Evolutionary conservation across 2,329 filamentous ascomycete genomes (phyloP), one percentile per base, ranked within the genome.

Genomic region (Xylaria sp.): DNA sequence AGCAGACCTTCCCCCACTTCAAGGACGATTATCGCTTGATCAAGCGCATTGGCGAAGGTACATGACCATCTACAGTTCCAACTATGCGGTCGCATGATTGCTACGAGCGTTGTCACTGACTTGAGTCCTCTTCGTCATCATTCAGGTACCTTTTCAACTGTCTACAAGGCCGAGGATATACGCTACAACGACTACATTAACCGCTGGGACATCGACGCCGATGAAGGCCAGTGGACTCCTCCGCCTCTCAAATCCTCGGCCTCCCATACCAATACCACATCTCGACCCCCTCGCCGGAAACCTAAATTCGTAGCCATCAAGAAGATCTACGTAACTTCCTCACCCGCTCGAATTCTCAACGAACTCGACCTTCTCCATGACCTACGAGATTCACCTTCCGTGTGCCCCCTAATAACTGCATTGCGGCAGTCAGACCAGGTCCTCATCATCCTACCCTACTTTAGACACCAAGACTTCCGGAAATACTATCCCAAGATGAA

Each of bases 311-410:
- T 99, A 71, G 96, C 97, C 23, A 93, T 99, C 81, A 99, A 99
- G 84, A 99, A 99, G 84, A 99, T 99, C 75, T 99, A 99, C 80
- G 96, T 98, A 73, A 99, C 97, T 0, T 98, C 94, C 71, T 98
- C 94, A 74, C 96, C 96, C 0, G 87, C 91, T 34, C 92, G 96
- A 55, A 98, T 99, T 75, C 89, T 97, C 78, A 99, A 99, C 82
- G 96, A 99, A 81, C 90, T 99, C 20, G 95, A 98, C 76, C 87
- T 99, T 25, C 88, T 99, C 25, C 90, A 97, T 78, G 94, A 97
- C 78, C 88, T 99, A 9, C 89, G 92, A 59, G 89, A 92, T 66
- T 97, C 92, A 69, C 87, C 89, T 48, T 94, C 93, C 1, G 94
- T 99, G 32, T 98, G 96, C 75, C 95, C 96, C 41, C 87, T 99